These are phyloP conservation scores for Coemansia sp. DNA, from an alignment of 192 early-diverging fungal genomes.

Conservation along the genomic window DNA sequence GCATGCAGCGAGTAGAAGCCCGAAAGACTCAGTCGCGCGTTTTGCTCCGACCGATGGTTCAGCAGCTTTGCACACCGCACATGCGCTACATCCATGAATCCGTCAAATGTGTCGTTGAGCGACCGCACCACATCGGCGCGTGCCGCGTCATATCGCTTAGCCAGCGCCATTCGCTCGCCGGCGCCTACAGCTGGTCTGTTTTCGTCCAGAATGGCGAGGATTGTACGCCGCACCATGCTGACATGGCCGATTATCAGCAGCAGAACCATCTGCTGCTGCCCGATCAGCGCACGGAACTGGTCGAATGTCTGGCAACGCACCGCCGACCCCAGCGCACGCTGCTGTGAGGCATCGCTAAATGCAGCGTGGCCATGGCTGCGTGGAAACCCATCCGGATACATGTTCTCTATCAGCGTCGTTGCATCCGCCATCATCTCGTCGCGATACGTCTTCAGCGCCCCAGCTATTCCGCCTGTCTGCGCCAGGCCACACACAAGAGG, in stretches of 20 bases:
- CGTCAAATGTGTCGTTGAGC: constrained; percentile 72
- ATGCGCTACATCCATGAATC: constrained; percentile 84
- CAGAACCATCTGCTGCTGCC: constrained; percentile 74
- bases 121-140: constrained; percentile 61
- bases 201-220: constrained; percentile 65
- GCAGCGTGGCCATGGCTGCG: constrained; percentile 41
- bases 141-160: constrained; percentile 24
- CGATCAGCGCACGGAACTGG: constrained; percentile 76
- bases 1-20: constrained; percentile 86
- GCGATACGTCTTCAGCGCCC: constrained; percentile 74
- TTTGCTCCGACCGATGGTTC: constrained; percentile 85
- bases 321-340: constrained; percentile 54
- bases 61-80: constrained; percentile 86
- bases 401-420: constrained; percentile 74
- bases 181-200: constrained; percentile 36
- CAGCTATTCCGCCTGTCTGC: constrained; percentile 66
- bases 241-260: constrained; percentile 73
- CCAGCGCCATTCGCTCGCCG: neutral
- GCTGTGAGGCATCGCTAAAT: constrained; percentile 41
- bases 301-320: constrained; percentile 84
- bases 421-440: constrained; percentile 76
- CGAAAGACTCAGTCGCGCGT: constrained; percentile 78
- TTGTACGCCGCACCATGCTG: constrained; percentile 69
- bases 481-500: constrained; percentile 80
- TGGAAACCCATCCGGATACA: constrained; percentile 51